These are phyloP conservation scores for Tarenaya hassleriana DNA, from an alignment of 345 rosid species.

Conservation along the genomic window DNA sequence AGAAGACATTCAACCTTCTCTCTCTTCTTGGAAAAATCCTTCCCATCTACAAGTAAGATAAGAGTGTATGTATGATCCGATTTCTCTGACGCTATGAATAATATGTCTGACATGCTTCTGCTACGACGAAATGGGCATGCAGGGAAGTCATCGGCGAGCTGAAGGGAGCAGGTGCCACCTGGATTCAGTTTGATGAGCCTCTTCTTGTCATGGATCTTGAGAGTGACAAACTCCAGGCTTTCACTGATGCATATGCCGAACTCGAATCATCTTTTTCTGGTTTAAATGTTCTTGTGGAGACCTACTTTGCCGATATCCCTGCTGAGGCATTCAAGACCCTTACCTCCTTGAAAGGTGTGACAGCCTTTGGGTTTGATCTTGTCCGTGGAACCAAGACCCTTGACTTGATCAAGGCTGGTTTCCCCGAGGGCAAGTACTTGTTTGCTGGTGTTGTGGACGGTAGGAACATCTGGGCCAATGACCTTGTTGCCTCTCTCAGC, in stretches of 20 bases:
- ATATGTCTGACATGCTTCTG: constrained; percentile 21
- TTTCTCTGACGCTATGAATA: background rate
- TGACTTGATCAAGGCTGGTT: constrained; percentile 69
- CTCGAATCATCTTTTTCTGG: constrained; percentile 80
- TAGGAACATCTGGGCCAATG: constrained; percentile 98
- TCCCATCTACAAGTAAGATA: constrained; percentile 78
- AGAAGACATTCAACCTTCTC: constrained; percentile 69
- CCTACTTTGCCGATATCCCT: constrained; percentile 92
- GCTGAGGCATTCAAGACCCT: constrained; percentile 76
- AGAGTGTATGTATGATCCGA: background rate
- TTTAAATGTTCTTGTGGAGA: constrained; percentile 73
- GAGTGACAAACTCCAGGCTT: constrained; percentile 67
- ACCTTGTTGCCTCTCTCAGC: constrained; percentile 72
- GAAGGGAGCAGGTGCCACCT: constrained; percentile 89
- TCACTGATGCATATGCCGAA: constrained; percentile 69
- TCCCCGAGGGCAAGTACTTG: constrained; percentile 80
- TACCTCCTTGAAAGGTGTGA: constrained; percentile 77
- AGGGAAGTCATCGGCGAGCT: constrained; percentile 92
- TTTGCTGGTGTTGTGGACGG: constrained; percentile 98
- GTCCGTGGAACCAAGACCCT: constrained; percentile 80
- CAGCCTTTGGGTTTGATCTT: constrained; percentile 79
- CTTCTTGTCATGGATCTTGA: constrained; percentile 89
- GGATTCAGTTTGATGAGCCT: constrained; percentile 96
- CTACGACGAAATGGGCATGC: constrained; percentile 18
- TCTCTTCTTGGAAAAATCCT: constrained; percentile 85